Base-by-base conservation (phyloP, 192 early-diverging fungal genomes). In the Allomyces macrogynus region DNA sequence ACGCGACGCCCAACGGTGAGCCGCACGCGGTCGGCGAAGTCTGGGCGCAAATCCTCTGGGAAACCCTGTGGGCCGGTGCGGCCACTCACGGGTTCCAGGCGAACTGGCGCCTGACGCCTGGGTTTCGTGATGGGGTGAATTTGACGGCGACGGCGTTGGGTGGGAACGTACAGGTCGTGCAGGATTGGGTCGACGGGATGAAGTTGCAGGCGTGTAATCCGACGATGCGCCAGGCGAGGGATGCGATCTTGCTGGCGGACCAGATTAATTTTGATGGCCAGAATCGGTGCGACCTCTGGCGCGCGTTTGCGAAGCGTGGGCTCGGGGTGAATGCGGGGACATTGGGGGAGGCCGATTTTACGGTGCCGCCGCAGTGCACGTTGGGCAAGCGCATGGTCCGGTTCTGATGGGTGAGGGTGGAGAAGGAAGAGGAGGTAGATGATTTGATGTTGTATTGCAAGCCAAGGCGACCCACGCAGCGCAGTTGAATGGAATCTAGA, bases 1-100 rank as follows among this genome's bases (percentile, higher is more conserved):
- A 65, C 40, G 63, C 76, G 64, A 66, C 76, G 64, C 62, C 68
- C 8, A 70, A 69, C 4, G 64, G 57, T 16, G 76, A 73, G 43
- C 73, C 75, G 57, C 76, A 77, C 40, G 65, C 64, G 44, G 69
- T 70, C 62, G 76, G 76, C 66, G 76, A 77, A 63, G 70, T 77
- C 40, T 77, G 76, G 76, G 76, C 76, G 23, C 69, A 68, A 54
- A 78, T 78, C 63, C 70, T 70, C 63, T 76, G 77, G 69, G 78
- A 80, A 66, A 78, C 82, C 8, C 74, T 77, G 67, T 77, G 73
- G 73, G 71, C 69, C 10, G 67, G 75, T 43, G 68, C 75, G 11
- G 76, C 75, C 23, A 66, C 65, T 0, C 67, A 72, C 54, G 76
- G 76, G 10, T 77, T 77, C 66, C 42, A 44, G 9, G 24, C 49